phyloP scores from a whole-genome alignment of 148 eudicot species.

The Dysphania ambrosioides region DNA sequence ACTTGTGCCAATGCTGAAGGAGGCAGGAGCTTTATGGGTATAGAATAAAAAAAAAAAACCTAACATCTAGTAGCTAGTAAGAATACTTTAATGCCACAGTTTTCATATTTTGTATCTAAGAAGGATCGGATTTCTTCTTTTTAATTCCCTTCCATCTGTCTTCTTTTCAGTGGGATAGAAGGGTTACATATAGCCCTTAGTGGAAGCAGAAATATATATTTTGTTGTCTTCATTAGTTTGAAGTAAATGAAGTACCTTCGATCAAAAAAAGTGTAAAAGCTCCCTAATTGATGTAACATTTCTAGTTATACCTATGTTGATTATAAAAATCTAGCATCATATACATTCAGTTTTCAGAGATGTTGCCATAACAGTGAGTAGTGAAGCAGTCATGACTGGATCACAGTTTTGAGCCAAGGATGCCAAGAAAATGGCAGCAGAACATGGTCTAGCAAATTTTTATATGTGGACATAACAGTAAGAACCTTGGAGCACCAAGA shows the following conservation, averaged over 20 bases:
- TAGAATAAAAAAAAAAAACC: slow-evolving; percentile 12
- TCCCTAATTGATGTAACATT: background rate
- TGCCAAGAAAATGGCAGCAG: background rate
- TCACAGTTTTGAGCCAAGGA: background rate
- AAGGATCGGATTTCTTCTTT: background rate
- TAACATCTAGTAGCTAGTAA: too few relatives aligned
- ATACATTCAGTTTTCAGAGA: background rate
- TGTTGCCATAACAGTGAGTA: background rate
- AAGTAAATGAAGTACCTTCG: background rate
- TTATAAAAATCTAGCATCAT: background rate
- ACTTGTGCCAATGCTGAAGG: slow-evolving; percentile 42
- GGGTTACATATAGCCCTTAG: background rate
- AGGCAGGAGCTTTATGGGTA: slow-evolving; percentile 63
- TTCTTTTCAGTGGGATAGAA: slow-evolving; percentile 5
- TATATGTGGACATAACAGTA: too few relatives aligned
- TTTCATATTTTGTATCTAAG: too few relatives aligned
- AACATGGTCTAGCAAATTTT: too few relatives aligned
- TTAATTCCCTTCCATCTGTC: background rate
- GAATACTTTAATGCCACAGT: too few relatives aligned
- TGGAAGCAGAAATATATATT: background rate
- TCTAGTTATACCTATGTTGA: background rate
- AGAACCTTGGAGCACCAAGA: background rate
- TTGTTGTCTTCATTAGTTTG: background rate
- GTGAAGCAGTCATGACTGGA: background rate
- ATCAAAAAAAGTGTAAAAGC: background rate